Evolutionary conservation across 1,284 basidiomycete genomes (phyloP).

Genomic region (Ustilago trichophora): DNA sequence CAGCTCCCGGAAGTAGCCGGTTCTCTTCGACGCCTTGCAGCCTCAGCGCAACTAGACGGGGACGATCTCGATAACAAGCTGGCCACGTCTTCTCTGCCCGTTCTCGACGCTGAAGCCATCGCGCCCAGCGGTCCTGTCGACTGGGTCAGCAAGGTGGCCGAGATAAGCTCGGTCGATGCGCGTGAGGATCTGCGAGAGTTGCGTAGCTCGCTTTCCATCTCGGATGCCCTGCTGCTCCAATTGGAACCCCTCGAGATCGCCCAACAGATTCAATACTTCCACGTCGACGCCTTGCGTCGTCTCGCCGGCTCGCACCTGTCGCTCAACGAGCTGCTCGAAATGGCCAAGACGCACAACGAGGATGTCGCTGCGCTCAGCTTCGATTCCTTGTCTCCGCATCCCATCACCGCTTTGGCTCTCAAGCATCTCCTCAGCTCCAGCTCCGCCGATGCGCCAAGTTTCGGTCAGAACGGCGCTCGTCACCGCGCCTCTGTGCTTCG

Average conservation of each 20-base stretch:
- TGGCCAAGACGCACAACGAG: conserved; percentile 4
- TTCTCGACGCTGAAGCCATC: conserved; percentile 2
- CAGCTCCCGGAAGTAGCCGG: not conserved
- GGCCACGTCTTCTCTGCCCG: not conserved
- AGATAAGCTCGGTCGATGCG: conserved; percentile 3
- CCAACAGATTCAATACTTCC: conserved; percentile 62
- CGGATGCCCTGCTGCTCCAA: conserved; percentile 41
- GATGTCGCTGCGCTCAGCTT: conserved; percentile 51
- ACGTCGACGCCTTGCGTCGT: conserved; percentile 42
- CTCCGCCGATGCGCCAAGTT: conserved; percentile 13
- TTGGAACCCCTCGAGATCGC: conserved; percentile 62
- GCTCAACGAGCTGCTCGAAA: conserved; percentile 24
- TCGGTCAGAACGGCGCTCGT: conserved; percentile 29
- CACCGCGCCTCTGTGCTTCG: conserved; percentile 57
- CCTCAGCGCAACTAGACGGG: not conserved
- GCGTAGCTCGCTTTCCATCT: conserved; percentile 28
- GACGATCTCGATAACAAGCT: conserved; percentile 9
- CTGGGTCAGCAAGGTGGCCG: conserved; percentile 32
- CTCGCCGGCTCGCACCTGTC: conserved; percentile 21
- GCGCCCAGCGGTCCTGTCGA: conserved; percentile 4
- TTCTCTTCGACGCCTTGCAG: conserved; percentile 6
- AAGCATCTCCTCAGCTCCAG: conserved; percentile 49
- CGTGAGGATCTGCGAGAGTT: conserved; percentile 32
- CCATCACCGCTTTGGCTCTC: conserved; percentile 55
- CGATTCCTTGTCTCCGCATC: conserved; percentile 57